These are phyloP conservation scores for Zygotorulaspora mrakii DNA, from an alignment of 1,139 yeast species.

Conservation along the genomic window DNA sequence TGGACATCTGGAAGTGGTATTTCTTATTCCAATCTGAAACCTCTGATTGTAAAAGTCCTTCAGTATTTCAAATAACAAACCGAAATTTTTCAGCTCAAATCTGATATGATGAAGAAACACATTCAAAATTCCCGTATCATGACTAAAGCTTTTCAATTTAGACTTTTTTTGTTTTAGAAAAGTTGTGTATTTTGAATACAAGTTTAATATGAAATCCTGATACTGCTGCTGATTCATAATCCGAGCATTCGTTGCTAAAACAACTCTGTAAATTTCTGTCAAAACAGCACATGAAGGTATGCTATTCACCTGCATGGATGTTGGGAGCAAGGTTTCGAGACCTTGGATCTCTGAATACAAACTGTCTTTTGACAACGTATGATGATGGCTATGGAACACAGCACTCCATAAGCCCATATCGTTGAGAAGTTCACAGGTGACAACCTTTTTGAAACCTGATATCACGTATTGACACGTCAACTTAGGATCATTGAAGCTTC, in stretches of 20 bases:
- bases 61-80: slow-evolving; percentile 26
- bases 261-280: slow-evolving; percentile 27
- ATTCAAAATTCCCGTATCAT: slow-evolving; percentile 27
- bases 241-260: slow-evolving; percentile 16
- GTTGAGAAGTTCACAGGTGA: slow-evolving; percentile 21
- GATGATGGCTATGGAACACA: slow-evolving; percentile 15
- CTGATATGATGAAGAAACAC: slow-evolving; percentile 23
- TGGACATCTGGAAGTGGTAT: slow-evolving; percentile 21
- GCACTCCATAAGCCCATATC: slow-evolving; percentile 29
- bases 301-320: slow-evolving; percentile 8
- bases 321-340: slow-evolving; percentile 14
- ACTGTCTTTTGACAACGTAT: slow-evolving; percentile 8
- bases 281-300: slow-evolving; percentile 18
- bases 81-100: slow-evolving; percentile 21
- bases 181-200: slow-evolving; percentile 24
- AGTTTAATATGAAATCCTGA: slow-evolving; percentile 17
- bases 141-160: slow-evolving; percentile 11
- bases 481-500: slow-evolving; percentile 31
- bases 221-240: slow-evolving; percentile 16
- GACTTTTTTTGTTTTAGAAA: slow-evolving; percentile 8
- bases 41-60: slow-evolving; percentile 23
- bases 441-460: slow-evolving; percentile 18
- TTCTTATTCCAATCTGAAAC: slow-evolving; percentile 13
- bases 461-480: slow-evolving; percentile 23
- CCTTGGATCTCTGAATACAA: slow-evolving; percentile 14